phyloP scores from a whole-genome alignment of 179 eudicot genomes.

The Spinacia oleracea region DNA sequence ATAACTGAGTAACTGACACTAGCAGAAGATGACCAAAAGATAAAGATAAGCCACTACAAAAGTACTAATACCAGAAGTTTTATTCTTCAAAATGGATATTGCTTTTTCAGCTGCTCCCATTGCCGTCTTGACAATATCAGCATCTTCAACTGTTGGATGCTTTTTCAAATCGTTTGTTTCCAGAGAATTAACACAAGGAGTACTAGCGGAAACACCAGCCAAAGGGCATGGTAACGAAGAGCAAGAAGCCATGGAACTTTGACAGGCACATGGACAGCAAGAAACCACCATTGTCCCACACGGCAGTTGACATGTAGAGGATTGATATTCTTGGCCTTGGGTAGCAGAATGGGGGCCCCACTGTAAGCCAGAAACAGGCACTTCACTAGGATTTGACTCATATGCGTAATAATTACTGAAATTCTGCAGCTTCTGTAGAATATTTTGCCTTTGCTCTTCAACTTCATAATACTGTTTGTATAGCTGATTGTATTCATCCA shows the following conservation, averaged over 20 bases:
- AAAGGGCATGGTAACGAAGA: constrained; percentile 42
- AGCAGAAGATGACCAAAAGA: constrained; percentile 8
- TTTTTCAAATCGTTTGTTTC: constrained; percentile 29
- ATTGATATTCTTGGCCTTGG: constrained; percentile 58
- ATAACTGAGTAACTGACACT: neutral
- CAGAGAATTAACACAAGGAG: constrained; percentile 31
- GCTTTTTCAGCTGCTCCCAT: constrained; percentile 74
- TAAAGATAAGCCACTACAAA: neutral
- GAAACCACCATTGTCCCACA: constrained; percentile 37
- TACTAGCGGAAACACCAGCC: constrained; percentile 31
- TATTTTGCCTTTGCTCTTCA: constrained; percentile 73
- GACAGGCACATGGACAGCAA: constrained; percentile 53
- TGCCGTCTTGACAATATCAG: constrained; percentile 50
- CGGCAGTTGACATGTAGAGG: constrained; percentile 44
- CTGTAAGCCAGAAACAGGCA: constrained; percentile 33
- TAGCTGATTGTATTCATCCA: constrained; percentile 57
- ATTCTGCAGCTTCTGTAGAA: constrained; percentile 68
- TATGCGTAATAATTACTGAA: constrained; percentile 42
- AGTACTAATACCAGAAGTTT: constrained; percentile 36
- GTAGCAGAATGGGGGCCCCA: constrained; percentile 37
- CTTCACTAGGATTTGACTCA: constrained; percentile 33
- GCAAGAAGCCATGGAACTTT: constrained; percentile 48
- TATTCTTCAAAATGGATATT: constrained; percentile 47
- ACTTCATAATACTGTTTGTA: constrained; percentile 66
- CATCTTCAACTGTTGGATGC: constrained; percentile 36